phyloP scores from a whole-genome alignment of 768 basidiomycete species.

The Cantharellus cinnabarinus region DNA sequence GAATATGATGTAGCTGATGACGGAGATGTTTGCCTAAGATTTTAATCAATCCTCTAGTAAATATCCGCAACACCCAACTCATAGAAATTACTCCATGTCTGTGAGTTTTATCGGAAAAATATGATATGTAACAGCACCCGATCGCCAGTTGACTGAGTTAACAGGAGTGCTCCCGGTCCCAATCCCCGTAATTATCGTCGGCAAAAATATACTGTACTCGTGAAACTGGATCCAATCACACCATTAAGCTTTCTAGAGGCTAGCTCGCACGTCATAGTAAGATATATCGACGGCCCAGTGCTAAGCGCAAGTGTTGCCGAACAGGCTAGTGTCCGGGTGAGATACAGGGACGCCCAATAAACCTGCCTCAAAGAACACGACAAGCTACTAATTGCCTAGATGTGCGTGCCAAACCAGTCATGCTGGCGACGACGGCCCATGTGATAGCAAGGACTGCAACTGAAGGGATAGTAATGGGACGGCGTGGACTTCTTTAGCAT shows the following conservation, averaged over 20 bases:
- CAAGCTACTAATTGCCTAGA: constrained; percentile 2
- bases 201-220: constrained; percentile 5
- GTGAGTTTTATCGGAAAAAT: background rate
- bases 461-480: background rate
- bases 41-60: background rate
- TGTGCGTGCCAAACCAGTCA: constrained; percentile 3
- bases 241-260: background rate
- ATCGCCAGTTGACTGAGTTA: background rate
- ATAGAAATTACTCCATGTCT: background rate
- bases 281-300: constrained; percentile 4
- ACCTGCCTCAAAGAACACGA: constrained; percentile 5
- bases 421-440: constrained; percentile 2
- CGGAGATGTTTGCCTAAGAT: background rate
- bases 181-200: constrained; percentile 3
- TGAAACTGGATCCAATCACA: background rate
- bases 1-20: constrained; percentile 9
- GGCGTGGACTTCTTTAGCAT: constrained; percentile 3
- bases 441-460: background rate
- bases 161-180: background rate
- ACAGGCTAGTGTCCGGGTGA: too few relatives aligned
- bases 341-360: too few relatives aligned
- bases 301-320: background rate
- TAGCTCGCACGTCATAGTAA: background rate
- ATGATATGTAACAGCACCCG: background rate
- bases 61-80: background rate